phyloP scores from a whole-genome alignment of 2,329 filamentous ascomycete genomes.

The Pseudogymnoascus sp. region DNA sequence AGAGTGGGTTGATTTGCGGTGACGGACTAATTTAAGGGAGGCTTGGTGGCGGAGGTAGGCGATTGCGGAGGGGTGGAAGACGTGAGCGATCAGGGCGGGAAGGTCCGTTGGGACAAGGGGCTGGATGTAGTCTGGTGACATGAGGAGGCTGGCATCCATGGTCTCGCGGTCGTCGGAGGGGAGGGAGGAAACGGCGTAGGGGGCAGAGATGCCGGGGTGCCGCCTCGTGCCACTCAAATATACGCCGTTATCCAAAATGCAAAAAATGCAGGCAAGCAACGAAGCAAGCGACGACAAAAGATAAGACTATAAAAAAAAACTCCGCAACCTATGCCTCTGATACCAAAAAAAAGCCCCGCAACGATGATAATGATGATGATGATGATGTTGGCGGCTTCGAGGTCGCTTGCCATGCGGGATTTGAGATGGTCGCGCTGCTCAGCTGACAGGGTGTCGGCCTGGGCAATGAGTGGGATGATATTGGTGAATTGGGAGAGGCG shows the following conservation, averaged over 20 bases:
- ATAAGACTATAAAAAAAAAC: constrained; percentile 10
- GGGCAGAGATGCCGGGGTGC: constrained; percentile 26
- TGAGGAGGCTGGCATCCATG: constrained; percentile 88
- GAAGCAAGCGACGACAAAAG: background rate
- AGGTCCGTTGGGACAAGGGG: constrained; percentile 74
- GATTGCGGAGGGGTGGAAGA: constrained; percentile 72
- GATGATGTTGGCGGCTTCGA: constrained; percentile 49
- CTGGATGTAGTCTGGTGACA: constrained; percentile 83
- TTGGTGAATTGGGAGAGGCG: constrained; percentile 68
- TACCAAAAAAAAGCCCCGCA: background rate
- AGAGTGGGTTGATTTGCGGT: constrained; percentile 39
- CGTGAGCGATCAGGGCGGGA: constrained; percentile 52
- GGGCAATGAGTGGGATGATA: constrained; percentile 72
- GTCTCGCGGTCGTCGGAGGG: constrained; percentile 63
- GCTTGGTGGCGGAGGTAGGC: constrained; percentile 74
- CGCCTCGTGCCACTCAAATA: background rate
- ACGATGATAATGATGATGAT: constrained; percentile 56
- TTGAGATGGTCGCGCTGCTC: constrained; percentile 53
- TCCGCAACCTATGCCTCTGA: constrained; percentile 13
- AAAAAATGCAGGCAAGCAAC: background rate
- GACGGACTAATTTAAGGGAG: constrained; percentile 70
- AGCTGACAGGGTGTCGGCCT: constrained; percentile 58
- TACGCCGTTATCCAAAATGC: constrained; percentile 13
- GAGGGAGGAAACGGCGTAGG: constrained; percentile 71
- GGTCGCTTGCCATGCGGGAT: constrained; percentile 45